Percentiles rank a stretch among this genome's conserved stretches.
Evolutionary conservation across 2,329 filamentous ascomycete species (phyloP).

Genomic region (Setomelanomma holmii): DNA sequence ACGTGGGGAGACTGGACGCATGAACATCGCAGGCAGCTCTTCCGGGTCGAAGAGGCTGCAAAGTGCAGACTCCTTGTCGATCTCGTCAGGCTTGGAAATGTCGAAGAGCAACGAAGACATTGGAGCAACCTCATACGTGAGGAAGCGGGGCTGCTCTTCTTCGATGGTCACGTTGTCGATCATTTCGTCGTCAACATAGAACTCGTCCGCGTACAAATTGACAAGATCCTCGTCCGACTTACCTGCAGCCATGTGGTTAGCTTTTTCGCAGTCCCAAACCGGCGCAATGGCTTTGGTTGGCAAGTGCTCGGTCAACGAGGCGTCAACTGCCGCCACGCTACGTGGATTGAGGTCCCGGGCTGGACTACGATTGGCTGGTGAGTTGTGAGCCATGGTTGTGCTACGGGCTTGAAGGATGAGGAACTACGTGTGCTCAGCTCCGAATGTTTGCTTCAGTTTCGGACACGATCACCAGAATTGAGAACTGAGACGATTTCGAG

Average conservation of each 20-base stretch:
- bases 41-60: not conserved
- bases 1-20: not conserved
- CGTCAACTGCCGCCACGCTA: too few relatives aligned
- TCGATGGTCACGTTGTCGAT: not conserved
- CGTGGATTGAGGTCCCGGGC: too few relatives aligned
- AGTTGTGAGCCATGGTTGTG: not conserved
- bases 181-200: not conserved
- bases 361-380: too few relatives aligned
- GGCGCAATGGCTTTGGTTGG: not conserved
- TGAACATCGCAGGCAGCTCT: not conserved
- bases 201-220: constrained; percentile 1
- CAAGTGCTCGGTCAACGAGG: not conserved
- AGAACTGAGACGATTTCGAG: not conserved
- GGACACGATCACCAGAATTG: not conserved
- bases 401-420: not conserved
- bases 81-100: not conserved
- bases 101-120: constrained; percentile 7
- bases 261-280: not conserved
- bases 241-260: not conserved
- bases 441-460: not conserved
- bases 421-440: not conserved
- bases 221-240: not conserved
- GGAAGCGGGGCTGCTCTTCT: too few relatives aligned
- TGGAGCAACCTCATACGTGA: not conserved
- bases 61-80: not conserved